phyloP scores from a whole-genome alignment of 2,329 filamentous ascomycete species.

The Talaromyces rugulosus region DNA sequence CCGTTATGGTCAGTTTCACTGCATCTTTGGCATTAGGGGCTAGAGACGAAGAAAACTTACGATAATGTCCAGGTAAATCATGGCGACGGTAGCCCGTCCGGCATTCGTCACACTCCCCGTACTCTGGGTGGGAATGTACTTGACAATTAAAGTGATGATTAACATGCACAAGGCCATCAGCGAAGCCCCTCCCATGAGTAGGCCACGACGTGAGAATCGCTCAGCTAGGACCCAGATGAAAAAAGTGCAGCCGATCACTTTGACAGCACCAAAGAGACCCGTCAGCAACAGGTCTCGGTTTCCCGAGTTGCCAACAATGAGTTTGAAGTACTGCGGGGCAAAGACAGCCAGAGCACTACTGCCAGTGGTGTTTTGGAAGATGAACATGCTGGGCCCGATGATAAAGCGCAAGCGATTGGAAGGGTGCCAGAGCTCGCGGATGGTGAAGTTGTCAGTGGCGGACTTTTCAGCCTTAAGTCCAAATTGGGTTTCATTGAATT shows the following conservation, averaged over 20 bases:
- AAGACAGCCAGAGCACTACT: conserved; percentile 50
- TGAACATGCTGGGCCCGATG: conserved; percentile 43
- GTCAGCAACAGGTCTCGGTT: conserved; percentile 44
- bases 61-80: conserved; percentile 53
- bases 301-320: conserved; percentile 38
- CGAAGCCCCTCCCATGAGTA: conserved; percentile 43
- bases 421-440: conserved; percentile 40
- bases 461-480: conserved; percentile 41
- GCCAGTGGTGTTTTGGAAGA: conserved; percentile 47
- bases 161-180: conserved; percentile 40
- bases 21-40: neutral
- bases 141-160: conserved; percentile 43
- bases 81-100: conserved; percentile 47
- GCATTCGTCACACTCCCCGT: conserved; percentile 40
- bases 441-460: conserved; percentile 39
- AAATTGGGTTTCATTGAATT: conserved; percentile 48
- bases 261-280: conserved; percentile 48
- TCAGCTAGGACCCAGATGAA: conserved; percentile 50
- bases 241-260: conserved; percentile 43
- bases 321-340: conserved; percentile 48
- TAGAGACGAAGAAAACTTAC: conserved; percentile 4
- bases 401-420: conserved; percentile 40
- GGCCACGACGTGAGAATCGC: conserved; percentile 44
- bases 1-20: neutral
- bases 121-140: conserved; percentile 33